Base-by-base conservation (phyloP, 1,139 yeast species). In the Suhomyces coccinellae region DNA sequence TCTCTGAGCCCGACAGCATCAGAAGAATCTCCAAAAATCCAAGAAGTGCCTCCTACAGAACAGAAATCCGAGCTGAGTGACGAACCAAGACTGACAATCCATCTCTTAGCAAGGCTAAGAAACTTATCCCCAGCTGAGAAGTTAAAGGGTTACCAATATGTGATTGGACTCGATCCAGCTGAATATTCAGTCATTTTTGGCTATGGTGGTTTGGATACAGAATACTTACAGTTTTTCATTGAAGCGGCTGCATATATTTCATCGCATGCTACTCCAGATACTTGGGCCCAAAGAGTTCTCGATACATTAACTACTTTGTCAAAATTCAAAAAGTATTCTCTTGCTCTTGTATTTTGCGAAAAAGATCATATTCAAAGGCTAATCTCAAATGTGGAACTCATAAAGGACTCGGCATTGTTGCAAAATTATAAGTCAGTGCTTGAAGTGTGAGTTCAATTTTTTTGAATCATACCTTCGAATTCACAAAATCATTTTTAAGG, bases 131-230 rank as follows among this genome's bases (percentile, higher is more conserved):
- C 52, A 7, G 53, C 58, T 0, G 52, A 67, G 33, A 68, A 64
- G 50, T 47, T 43, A 2, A 53, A 64, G 8, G 76, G 78, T 0
- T 77, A 77, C 49, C 46, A 56, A 15, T 78, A 71, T 50, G 67
- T 81, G 8, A 57, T 80, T 12, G 46, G 52, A 1, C 47, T 80
- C 1, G 54, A 67, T 2, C 51, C 69, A 0, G 44, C 50, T 0
- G 63, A 65, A 2, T 65, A 73, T 34, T 39, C 54, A 1, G 57
- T 59, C 1, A 56, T 80, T 2, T 81, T 79, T 49, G 54, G 61
- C 1, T 50, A 59, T 2, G 72, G 77, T 3, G 88, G 88, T 1
- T 62, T 85, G 1, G 91, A 85, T 47, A 62, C 79, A 0, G 81
- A 78, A 14, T 74, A 80, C 45, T 61, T 85, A 13, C 75, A 73